phyloP scores from a whole-genome alignment of 768 basidiomycete genomes.

The Pisolithus marmoratus region DNA sequence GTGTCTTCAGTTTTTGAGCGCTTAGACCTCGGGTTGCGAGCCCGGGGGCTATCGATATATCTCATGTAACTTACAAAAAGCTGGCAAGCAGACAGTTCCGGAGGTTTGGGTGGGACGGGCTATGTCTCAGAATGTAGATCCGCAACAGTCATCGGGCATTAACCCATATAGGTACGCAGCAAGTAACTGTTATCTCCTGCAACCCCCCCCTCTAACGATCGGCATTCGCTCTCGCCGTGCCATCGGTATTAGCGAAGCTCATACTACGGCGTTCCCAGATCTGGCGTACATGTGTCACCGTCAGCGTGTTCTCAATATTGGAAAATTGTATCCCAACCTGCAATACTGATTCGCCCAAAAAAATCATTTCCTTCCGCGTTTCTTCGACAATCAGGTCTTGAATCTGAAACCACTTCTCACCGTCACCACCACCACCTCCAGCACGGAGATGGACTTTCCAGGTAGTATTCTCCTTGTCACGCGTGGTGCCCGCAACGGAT shows the following conservation, averaged over 20 bases:
- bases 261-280: conserved; percentile 57
- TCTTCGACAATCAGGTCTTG: conserved; percentile 97
- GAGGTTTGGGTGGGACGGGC: conserved; percentile 2
- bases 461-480: conserved; percentile 84
- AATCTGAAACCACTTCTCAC: conserved; percentile 93
- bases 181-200: conserved; percentile 18
- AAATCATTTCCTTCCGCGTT: conserved; percentile 96
- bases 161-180: conserved; percentile 13
- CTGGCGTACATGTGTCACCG: conserved; percentile 27
- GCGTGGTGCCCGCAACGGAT: conserved; percentile 91
- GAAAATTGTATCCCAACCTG: conserved; percentile 52
- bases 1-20: not conserved
- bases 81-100: conserved; percentile 13
- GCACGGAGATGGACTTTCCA: conserved; percentile 90
- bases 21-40: not conserved
- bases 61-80: conserved; percentile 8
- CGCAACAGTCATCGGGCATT: conserved; percentile 2
- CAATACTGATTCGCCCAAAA: conserved; percentile 92
- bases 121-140: not conserved
- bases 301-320: conserved; percentile 2
- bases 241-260: conserved; percentile 8
- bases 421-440: conserved; percentile 69
- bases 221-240: conserved; percentile 24
- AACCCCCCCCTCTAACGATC: conserved; percentile 22
- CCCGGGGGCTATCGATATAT: not conserved